A percentile compares a stretch with the other conserved stretches of the same genome.
These are phyloP conservation scores for Chalaropsis thielavioides DNA, from an alignment of 2,329 filamentous ascomycete species.

Conservation along the genomic window DNA sequence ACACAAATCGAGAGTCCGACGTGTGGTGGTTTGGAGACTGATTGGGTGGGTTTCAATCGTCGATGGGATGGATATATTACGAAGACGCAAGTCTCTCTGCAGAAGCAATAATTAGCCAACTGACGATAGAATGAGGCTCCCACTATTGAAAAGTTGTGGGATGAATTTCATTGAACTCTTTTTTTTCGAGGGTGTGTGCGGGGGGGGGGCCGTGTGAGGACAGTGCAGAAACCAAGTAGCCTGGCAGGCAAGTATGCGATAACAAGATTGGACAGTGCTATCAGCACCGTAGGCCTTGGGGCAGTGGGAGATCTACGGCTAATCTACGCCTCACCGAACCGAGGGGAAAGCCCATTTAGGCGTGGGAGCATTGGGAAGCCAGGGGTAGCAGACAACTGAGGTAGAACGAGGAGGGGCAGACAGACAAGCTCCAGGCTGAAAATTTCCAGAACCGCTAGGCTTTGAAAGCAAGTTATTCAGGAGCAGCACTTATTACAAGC, in stretches of 20 bases:
- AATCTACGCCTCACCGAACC: conserved; percentile 8
- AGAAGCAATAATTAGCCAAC: neutral
- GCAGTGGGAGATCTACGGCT: conserved; percentile 12
- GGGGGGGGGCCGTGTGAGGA: conserved; percentile 13
- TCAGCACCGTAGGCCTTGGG: neutral
- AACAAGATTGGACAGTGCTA: conserved; percentile 6
- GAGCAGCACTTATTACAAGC: conserved; percentile 13
- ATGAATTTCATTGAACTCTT: conserved; percentile 13
- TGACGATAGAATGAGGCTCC: conserved; percentile 1
- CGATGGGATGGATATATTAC: neutral
- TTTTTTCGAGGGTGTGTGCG: conserved; percentile 17
- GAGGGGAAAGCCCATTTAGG: neutral
- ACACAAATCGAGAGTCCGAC: neutral
- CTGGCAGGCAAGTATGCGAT: neutral
- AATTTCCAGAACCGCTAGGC: conserved; percentile 15
- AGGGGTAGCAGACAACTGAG: conserved; percentile 7
- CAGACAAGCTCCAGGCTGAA: conserved; percentile 14
- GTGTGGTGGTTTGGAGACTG: neutral
- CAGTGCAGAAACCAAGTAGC: neutral
- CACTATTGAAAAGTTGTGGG: conserved; percentile 15
- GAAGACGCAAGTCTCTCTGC: neutral
- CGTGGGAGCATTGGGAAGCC: conserved; percentile 8
- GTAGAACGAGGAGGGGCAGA: conserved; percentile 10
- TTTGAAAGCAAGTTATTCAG: conserved; percentile 7
- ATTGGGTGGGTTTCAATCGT: neutral